Evolutionary conservation across 345 rosid species (phyloP).

Genomic region (Ceriops zippeliana): DNA sequence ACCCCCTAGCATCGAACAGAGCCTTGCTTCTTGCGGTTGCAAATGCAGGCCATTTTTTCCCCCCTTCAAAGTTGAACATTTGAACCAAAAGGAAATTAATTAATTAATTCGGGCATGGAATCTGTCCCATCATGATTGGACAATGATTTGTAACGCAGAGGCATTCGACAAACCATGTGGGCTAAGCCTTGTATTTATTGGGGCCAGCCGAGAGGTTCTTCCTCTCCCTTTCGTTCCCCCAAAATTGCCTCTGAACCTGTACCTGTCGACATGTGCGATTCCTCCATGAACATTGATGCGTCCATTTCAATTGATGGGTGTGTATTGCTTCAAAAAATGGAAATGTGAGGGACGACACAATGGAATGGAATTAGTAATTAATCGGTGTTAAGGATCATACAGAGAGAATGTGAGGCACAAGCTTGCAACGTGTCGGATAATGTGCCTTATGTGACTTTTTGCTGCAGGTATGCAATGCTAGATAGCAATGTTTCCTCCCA

Average conservation of each 20-base stretch:
- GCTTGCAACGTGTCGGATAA: constrained; percentile 6
- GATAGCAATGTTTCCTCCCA: constrained; percentile 21
- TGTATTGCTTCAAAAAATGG: constrained; percentile 2
- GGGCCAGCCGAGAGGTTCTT: background rate
- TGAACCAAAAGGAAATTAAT: too few species aligned
- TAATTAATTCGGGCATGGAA: too few species aligned
- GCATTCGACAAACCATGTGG: background rate
- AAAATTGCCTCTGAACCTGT: constrained; percentile 5
- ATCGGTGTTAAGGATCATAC: background rate
- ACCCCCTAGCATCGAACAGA: constrained; percentile 19
- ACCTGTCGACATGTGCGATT: background rate
- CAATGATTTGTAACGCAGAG: constrained; percentile 3
- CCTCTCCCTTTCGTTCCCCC: background rate
- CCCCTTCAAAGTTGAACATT: too few species aligned
- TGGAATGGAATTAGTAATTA: constrained; percentile 29
- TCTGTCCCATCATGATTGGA: background rate
- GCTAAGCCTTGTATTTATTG: background rate
- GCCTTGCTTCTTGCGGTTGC: constrained; percentile 11
- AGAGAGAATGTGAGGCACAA: constrained; percentile 24
- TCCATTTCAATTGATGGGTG: constrained; percentile 21
- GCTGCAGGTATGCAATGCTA: constrained; percentile 4
- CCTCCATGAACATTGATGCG: constrained; percentile 11
- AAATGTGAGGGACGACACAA: constrained; percentile 18
- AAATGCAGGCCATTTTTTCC: too few species aligned
- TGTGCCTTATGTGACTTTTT: background rate